phyloP scores from a whole-genome alignment of 1,284 basidiomycete species.

The Malassezia dermatis region DNA sequence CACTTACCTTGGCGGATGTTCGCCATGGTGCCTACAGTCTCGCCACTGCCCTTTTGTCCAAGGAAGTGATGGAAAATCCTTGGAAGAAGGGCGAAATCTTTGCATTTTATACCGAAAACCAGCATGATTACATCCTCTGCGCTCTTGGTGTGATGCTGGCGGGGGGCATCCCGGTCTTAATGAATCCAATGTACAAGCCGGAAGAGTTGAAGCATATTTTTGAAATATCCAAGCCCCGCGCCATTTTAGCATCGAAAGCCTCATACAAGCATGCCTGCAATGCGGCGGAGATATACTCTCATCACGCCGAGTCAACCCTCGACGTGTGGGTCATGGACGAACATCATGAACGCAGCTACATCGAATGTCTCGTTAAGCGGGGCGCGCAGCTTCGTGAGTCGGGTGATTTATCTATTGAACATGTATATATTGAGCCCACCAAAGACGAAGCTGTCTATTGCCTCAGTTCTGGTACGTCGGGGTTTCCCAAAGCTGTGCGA shows the following conservation, averaged over 20 bases:
- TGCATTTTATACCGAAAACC: constrained; percentile 31
- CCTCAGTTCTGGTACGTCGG: constrained; percentile 44
- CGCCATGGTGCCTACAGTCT: constrained; percentile 28
- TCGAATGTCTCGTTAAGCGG: constrained; percentile 18
- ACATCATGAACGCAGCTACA: constrained; percentile 22
- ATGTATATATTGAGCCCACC: constrained; percentile 22
- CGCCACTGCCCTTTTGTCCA: constrained; percentile 26
- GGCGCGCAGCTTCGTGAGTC: constrained; percentile 20
- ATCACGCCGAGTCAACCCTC: constrained; percentile 10
- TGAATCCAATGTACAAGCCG: constrained; percentile 44
- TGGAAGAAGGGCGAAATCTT: constrained; percentile 35
- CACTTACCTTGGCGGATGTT: constrained; percentile 25
- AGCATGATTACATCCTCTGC: constrained; percentile 38
- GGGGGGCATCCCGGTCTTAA: constrained; percentile 34
- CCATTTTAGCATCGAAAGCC: constrained; percentile 24
- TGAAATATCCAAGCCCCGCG: constrained; percentile 28
- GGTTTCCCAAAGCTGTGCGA: constrained; percentile 39
- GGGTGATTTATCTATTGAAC: constrained; percentile 20
- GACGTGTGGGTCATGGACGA: constrained; percentile 37
- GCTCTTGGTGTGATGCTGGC: constrained; percentile 38
- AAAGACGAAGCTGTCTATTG: constrained; percentile 33
- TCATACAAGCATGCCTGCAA: constrained; percentile 20
- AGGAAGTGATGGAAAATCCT: constrained; percentile 20
- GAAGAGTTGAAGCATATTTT: constrained; percentile 35
- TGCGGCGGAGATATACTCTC: constrained; percentile 20